A percentile compares a stretch with the other conserved stretches of the same genome.
Evolutionary conservation across 2,329 filamentous ascomycete species (phyloP).

Genomic region (Magnaporthiopsis rhizophila): DNA sequence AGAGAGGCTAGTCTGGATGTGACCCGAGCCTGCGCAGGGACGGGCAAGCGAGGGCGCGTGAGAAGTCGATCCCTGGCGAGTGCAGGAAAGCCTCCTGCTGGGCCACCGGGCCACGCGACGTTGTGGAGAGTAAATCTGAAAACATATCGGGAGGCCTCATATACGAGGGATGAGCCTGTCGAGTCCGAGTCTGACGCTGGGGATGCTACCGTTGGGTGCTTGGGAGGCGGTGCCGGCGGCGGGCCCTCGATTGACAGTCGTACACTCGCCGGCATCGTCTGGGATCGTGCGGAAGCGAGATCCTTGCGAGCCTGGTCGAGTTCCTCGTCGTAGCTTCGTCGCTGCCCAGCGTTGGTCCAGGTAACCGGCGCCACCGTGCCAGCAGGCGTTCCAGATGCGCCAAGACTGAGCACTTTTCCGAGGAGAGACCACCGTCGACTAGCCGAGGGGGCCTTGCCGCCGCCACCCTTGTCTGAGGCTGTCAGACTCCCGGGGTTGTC

Average conservation of each 20-base stretch:
- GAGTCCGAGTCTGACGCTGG: conserved; percentile 39
- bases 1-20: conserved; percentile 24
- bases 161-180: conserved; percentile 45
- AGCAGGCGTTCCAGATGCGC: no score
- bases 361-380: conserved; percentile 12
- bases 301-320: conserved; percentile 43
- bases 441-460: conserved; percentile 24
- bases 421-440: conserved; percentile 58
- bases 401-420: conserved; percentile 51
- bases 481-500: neutral
- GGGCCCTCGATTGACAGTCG: conserved; percentile 14
- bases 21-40: conserved; percentile 59
- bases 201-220: conserved; percentile 21
- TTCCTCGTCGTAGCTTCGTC: conserved; percentile 32
- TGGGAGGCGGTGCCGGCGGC: conserved; percentile 28
- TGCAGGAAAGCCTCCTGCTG: conserved; percentile 43
- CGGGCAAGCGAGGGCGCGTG: conserved; percentile 59
- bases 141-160: conserved; percentile 49
- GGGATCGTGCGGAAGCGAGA: conserved; percentile 34
- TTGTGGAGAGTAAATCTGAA: conserved; percentile 67
- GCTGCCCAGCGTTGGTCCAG: conserved; percentile 12
- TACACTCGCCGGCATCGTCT: conserved; percentile 12
- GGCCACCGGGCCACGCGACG: conserved; percentile 21
- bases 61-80: conserved; percentile 55
- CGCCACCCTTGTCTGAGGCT: conserved; percentile 10